Evolutionary conservation across 225 moss, liverwort and hornwort genomes (phyloP).

Genomic region (Polytrichum commune): DNA sequence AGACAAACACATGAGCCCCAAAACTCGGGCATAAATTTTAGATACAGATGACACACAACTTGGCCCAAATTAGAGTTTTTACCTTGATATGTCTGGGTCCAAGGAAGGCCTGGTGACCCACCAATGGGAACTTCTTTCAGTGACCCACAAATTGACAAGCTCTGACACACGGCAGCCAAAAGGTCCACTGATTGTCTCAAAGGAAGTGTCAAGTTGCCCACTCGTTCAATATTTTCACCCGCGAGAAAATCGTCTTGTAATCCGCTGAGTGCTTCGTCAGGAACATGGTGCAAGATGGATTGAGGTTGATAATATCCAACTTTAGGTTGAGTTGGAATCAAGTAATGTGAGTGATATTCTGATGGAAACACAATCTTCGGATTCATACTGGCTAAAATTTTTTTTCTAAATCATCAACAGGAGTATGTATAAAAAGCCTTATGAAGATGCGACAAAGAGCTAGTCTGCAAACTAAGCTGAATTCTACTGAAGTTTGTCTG

Average conservation of each 20-base stretch:
- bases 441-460: no score
- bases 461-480: no score
- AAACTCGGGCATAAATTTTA: neutral
- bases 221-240: conserved; percentile 24
- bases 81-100: conserved; percentile 9
- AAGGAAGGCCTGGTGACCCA: neutral
- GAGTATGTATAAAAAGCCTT: no score
- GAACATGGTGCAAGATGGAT: conserved; percentile 22
- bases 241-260: conserved; percentile 37
- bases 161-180: conserved; percentile 37
- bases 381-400: neutral
- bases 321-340: neutral
- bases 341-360: neutral
- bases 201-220: neutral
- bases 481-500: no score
- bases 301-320: conserved; percentile 2
- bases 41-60: neutral
- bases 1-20: neutral
- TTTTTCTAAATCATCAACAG: no score
- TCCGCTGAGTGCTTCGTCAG: conserved; percentile 27
- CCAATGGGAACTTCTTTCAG: conserved; percentile 15
- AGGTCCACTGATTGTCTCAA: conserved; percentile 8
- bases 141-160: conserved; percentile 40
- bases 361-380: conserved; percentile 7
- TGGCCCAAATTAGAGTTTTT: neutral